Evolutionary conservation across 1,284 basidiomycete species (phyloP), one percentile per base, ranked within the genome.

Genomic region (Hortiboletus rubellus): DNA sequence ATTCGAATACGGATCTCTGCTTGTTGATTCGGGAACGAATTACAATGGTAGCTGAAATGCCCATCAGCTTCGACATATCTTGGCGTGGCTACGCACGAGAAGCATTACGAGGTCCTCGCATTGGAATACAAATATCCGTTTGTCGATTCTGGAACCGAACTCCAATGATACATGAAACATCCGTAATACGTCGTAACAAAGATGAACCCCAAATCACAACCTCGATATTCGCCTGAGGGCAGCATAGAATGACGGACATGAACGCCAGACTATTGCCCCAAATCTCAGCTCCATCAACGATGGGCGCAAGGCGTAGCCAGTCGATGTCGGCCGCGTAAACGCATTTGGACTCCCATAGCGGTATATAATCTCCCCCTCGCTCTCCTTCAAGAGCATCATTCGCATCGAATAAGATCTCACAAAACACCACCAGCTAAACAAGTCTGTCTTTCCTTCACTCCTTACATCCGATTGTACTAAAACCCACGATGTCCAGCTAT

Each of bases 371-470:
- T 24, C 4, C 15, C 38, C 12, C 30, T 5, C 7, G 8, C 31
- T 34, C 3, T 15, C 31, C 33, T 45, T n/a, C n/a, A n/a, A n/a
- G 11, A 18, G 4, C 18, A 37, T 18, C 43, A 41, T 17, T 37
- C 41, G 22, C n/a, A 15, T 37, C 37, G 31, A 46, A 42, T 1
- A 43, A 0, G 10, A 17, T 40, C 30, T 41, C 22, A 36, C 41
- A 31, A 27, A 10, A 17, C 0, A 46, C 10, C 22, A 50, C 15
- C 49, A 37, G 17, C 36, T 8, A 55, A 55, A 50, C 14, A 52
- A 38, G 58, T 60, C 41, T 1, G 58, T 60, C 48, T 50, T 22
- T 37, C 14, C 15, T 30, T 38, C 34, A 5, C 6, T 34, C n/a
- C 30, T 7, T 33, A n/a, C 44, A n/a, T 15, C 30, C 10, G 22